A percentile compares a stretch with the other conserved stretches of the same genome.
Conservation (phyloP, 2,329 filamentous ascomycete species). For the Aspergillus oerlinghausenensis region DNA sequence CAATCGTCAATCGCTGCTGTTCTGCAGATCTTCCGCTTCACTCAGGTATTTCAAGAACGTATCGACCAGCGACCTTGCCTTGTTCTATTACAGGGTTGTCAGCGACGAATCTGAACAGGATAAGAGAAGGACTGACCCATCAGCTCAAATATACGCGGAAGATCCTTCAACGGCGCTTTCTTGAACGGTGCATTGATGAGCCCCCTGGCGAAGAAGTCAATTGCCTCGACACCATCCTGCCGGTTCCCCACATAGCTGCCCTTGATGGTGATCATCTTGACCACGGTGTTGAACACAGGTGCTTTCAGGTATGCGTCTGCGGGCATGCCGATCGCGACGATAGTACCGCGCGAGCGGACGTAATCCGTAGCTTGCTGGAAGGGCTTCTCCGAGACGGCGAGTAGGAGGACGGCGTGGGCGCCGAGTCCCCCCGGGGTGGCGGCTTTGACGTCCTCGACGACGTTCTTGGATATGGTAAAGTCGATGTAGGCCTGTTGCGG, state of each 20-base stretch:
- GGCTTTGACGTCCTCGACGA: slow-evolving; percentile 79
- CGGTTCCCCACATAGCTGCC: slow-evolving; percentile 93
- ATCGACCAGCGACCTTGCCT: slow-evolving; percentile 40
- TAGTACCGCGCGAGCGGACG: slow-evolving; percentile 73
- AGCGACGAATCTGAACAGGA: slow-evolving; percentile 7
- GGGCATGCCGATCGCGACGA: slow-evolving; percentile 87
- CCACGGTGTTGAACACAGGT: slow-evolving; percentile 83
- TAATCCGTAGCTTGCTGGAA: slow-evolving; percentile 93
- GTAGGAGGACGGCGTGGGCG: slow-evolving; percentile 79
- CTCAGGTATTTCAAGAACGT: slow-evolving; percentile 43
- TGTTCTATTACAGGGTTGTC: slow-evolving; percentile 24
- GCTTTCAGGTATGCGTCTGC: slow-evolving; percentile 73
- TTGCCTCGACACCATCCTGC: slow-evolving; percentile 78
- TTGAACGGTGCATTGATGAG: slow-evolving; percentile 86
- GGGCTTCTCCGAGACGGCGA: slow-evolving; percentile 83
- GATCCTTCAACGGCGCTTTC: slow-evolving; percentile 72
- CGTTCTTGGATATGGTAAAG: slow-evolving; percentile 69
- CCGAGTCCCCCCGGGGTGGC: slow-evolving; percentile 76
- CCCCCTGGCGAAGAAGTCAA: slow-evolving; percentile 83
- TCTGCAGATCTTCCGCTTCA: slow-evolving; percentile 10
- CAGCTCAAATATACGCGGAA: slow-evolving; percentile 74
- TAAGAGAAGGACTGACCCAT: slow-evolving; percentile 45
- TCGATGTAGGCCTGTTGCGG: slow-evolving; percentile 62
- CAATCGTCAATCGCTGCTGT: too few species aligned
- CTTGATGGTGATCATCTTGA: slow-evolving; percentile 87